Evolutionary conservation across 225 moss, liverwort and hornwort species (phyloP).

Genomic region (Lunularia cruciata): DNA sequence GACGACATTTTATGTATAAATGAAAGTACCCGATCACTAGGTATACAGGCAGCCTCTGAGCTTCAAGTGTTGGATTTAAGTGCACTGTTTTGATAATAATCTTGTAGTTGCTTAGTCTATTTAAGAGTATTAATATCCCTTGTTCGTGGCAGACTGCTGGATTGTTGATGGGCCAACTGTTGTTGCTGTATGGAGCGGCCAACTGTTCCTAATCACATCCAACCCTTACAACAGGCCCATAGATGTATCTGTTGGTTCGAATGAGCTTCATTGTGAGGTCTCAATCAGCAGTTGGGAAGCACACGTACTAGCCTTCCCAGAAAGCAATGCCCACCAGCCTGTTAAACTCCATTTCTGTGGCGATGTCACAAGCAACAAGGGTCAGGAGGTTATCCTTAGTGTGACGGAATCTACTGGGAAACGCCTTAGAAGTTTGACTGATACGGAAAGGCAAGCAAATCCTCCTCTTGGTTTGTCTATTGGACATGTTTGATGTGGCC

Average conservation of each 20-base stretch:
- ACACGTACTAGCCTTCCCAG: conserved; percentile 11
- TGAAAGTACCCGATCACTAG: not conserved
- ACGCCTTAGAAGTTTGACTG: conserved; percentile 15
- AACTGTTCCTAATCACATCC: conserved; percentile 22
- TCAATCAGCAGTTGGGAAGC: conserved; percentile 22
- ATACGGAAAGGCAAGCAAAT: conserved; percentile 19
- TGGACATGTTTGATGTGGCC: not conserved
- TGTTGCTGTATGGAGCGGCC: conserved; percentile 24
- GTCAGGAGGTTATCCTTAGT: conserved; percentile 27
- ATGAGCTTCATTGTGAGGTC: not conserved
- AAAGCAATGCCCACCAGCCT: conserved; percentile 1
- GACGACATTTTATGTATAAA: too few species aligned
- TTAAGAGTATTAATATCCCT: too few species aligned
- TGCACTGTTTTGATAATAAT: not conserved
- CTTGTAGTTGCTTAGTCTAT: not conserved
- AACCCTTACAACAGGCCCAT: not conserved
- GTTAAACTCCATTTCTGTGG: conserved; percentile 35
- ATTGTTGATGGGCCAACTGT: conserved; percentile 34
- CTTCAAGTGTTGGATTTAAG: too few species aligned
- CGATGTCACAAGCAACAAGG: conserved; percentile 12
- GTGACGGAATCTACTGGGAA: not conserved
- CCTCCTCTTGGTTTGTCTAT: not conserved
- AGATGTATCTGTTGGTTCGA: not conserved
- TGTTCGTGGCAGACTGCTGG: conserved; percentile 34
- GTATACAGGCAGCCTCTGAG: not conserved